Percentiles rank a stretch among this genome's conserved stretches.
phyloP scores from a whole-genome alignment of 2,329 filamentous ascomycete species.

The Talaromyces atroroseus region DNA sequence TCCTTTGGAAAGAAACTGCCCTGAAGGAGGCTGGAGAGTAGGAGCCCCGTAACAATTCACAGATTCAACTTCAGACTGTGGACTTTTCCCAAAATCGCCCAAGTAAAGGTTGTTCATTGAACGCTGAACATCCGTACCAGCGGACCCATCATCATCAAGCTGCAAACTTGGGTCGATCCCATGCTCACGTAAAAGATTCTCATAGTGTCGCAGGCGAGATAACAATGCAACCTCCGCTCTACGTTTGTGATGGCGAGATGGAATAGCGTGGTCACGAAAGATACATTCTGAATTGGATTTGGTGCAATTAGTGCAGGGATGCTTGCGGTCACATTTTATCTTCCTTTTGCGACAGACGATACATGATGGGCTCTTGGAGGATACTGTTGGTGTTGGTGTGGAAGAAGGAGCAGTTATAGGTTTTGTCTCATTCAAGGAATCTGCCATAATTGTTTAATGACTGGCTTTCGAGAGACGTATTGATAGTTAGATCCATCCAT shows the following conservation, averaged over 20 bases:
- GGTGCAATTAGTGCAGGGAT: conserved; percentile 45
- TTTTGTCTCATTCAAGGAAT: not conserved
- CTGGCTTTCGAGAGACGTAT: too few species aligned
- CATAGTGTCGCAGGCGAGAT: conserved; percentile 7
- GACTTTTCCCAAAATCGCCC: not conserved
- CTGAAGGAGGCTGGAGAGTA: not conserved
- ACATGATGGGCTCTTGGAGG: conserved; percentile 21
- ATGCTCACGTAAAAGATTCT: conserved; percentile 7
- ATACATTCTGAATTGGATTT: conserved; percentile 53
- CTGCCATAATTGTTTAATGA: not conserved
- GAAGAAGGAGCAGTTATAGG: not conserved
- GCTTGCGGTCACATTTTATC: conserved; percentile 45
- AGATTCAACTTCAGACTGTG: not conserved
- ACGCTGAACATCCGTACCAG: not conserved
- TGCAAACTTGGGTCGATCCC: conserved; percentile 5
- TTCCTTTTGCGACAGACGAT: conserved; percentile 43
- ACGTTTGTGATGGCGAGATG: conserved; percentile 10
- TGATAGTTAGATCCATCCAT: not conserved
- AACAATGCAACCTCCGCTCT: conserved; percentile 8
- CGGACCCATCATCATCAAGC: not conserved
- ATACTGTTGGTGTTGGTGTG: not conserved
- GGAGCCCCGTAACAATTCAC: not conserved
- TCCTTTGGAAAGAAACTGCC: conserved; percentile 10
- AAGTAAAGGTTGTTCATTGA: not conserved
- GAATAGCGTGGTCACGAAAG: conserved; percentile 41